Evolutionary conservation across 768 basidiomycete species (phyloP), one percentile per base, ranked within the genome.

Genomic region (Mycena pura): DNA sequence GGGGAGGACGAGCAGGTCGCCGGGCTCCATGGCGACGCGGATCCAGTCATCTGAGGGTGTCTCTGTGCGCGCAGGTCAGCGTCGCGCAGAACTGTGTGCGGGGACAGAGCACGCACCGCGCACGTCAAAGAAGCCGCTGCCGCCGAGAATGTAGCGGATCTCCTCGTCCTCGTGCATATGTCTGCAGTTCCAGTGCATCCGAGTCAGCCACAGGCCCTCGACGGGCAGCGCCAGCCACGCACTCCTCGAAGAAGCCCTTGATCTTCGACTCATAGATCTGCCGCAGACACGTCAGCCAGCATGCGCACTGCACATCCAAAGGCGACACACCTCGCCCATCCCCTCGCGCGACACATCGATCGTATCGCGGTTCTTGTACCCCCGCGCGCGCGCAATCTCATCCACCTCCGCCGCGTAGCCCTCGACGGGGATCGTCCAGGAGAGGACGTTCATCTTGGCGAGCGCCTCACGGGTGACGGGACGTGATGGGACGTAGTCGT

Each of bases 131-230:
- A 87, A 99, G 0, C 94, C 95, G 34, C 85, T 87, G n/a, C 96
- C 96, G 1, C 83, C 80, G 38, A 94, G 81, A 67, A 96, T 86
- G 68, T 92, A 98, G 8, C 95, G 82, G 69, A 96, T 96, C 76
- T 98, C 95, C 70, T 98, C 95, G 68, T 97, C 95, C 73, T 97
- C 94, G 68, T 97, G 96, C 81, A 98, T 84, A 68, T 97, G 95
- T 68, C 92, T 93, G 65, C 21, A 36, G 14, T 3, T 21, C 19
- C n/a, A 10, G 47, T 28, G 17, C 14, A 50, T 44, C 14, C n/a
- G n/a, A 38, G 44, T 27, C 5, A 24, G 25, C 28, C 44, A 60
- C 8, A 25, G 55, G 21, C 45, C 22, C 7, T 19, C 17, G 5
- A n/a, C n/a, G 24, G 19, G 41, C 6, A 29, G 31, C 27, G 19